Evolutionary conservation across 495 filamentous ascomycete species (phyloP), one percentile per base, ranked within the genome.

Genomic region (Oidiodendron maius): DNA sequence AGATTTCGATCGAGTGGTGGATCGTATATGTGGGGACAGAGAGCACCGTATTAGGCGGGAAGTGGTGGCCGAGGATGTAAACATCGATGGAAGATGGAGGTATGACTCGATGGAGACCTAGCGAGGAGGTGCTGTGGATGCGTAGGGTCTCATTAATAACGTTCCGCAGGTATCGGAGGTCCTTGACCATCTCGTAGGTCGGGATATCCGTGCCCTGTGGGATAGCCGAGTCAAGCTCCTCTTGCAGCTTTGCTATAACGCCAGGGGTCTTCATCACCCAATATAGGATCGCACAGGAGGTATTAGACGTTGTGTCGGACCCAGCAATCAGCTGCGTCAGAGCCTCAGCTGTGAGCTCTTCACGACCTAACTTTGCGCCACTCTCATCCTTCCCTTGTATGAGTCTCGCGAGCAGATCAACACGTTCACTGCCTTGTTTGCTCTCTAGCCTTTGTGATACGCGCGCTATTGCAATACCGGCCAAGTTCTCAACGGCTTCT

Each of bases 241-340:
- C 66, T 39, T 84, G 86, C 40, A 94, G 65, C 59, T 81, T 87
- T 44, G 64, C 51, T 12, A 91, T 61, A 1, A 93, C 85, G 8
- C 81, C 76, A 0, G 84, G 80, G 11, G 83, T 87, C 39, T 70
- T 67, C 24, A 84, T 66, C 30, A 71, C 80, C 71, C 86, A 82
- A 70, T 78, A 93, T 15, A 94, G 75, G 34, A 91, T 74, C 3
- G 87, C 87, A 63, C 89, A 94, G 41, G 80, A 80, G 2, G 89
- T 88, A 69, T 93, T 94, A 52, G 79, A 83, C 2, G 87, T 95
- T 0, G 89, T 95, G 63, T 94, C 89, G 39, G 79, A 84, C 16
- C 89, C 89, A 2, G 89, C 89, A 57, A 95, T 93, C 37, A 95
- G 71, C 63, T 91, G 87, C 2, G 89, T 93, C n/a, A 93, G 67